A percentile compares a stretch with the other conserved stretches of the same genome.
Evolutionary conservation across 352 stramenopile genomes (phyloP).

Genomic region (Lagenidium giganteum): DNA sequence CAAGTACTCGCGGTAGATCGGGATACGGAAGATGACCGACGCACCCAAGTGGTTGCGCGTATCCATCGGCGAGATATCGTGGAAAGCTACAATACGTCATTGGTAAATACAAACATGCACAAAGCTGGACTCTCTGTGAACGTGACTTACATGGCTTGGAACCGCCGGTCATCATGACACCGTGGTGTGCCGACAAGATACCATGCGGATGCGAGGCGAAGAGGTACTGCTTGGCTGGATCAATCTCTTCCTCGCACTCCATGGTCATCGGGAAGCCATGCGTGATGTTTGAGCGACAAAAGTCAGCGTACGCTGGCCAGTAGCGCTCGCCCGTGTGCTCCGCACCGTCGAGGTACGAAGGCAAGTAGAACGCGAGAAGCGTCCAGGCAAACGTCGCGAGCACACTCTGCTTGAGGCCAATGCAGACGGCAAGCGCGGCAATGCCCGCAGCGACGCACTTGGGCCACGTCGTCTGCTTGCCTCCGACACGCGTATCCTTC

Average conservation of each 20-base stretch:
- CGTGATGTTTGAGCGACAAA: slow-evolving; percentile 15
- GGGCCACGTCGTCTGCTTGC: slow-evolving; percentile 16
- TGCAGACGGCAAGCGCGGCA: slow-evolving; percentile 14
- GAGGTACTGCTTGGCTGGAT: slow-evolving; percentile 64
- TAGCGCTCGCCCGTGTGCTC: slow-evolving; percentile 21
- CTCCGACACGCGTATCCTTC: neutral
- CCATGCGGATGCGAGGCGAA: slow-evolving; percentile 79
- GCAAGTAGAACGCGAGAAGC: slow-evolving; percentile 19
- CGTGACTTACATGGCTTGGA: slow-evolving; percentile 45
- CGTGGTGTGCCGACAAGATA: slow-evolving; percentile 66
- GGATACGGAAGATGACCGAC: slow-evolving; percentile 71
- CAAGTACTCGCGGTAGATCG: slow-evolving; percentile 71
- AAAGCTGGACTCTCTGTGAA: neutral
- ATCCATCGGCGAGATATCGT: slow-evolving; percentile 56
- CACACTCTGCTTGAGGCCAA: neutral
- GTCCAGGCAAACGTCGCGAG: slow-evolving; percentile 11
- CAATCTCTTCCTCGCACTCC: slow-evolving; percentile 63
- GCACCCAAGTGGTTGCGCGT: slow-evolving; percentile 64
- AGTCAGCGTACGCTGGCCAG: slow-evolving; percentile 16
- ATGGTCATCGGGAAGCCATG: slow-evolving; percentile 47
- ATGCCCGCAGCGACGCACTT: slow-evolving; percentile 13
- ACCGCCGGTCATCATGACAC: slow-evolving; percentile 45
- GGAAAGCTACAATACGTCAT: slow-evolving; percentile 38
- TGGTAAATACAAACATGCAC: neutral
- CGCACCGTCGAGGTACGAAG: slow-evolving; percentile 22